These are phyloP conservation scores for Paramyrothecium sp. DNA, from an alignment of 2,329 filamentous ascomycete species.

Conservation along the genomic window DNA sequence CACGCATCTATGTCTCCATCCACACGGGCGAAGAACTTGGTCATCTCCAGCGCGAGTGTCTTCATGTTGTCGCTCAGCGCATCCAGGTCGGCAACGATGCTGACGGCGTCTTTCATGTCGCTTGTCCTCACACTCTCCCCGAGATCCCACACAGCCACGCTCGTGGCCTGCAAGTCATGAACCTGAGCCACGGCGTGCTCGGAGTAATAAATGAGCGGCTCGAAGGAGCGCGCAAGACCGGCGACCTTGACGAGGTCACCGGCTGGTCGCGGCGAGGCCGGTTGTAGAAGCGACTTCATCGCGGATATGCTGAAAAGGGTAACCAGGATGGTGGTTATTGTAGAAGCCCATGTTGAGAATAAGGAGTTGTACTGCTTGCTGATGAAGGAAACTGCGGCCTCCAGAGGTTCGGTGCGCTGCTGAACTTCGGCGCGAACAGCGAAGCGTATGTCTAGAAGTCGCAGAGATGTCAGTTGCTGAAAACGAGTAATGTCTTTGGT, in stretches of 20 bases:
- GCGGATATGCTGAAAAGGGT: slow-evolving; percentile 64
- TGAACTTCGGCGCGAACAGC: slow-evolving; percentile 84
- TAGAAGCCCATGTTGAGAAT: slow-evolving; percentile 68
- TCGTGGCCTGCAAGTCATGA: slow-evolving; percentile 83
- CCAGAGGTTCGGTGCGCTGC: slow-evolving; percentile 81
- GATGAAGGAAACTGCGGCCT: slow-evolving; percentile 65
- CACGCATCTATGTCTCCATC: slow-evolving; percentile 88
- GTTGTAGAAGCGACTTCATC: slow-evolving; percentile 66
- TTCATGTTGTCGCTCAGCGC: slow-evolving; percentile 84
- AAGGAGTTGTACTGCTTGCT: slow-evolving; percentile 57
- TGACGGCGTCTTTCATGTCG: slow-evolving; percentile 85
- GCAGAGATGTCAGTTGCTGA: background rate
- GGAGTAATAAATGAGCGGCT: slow-evolving; percentile 92
- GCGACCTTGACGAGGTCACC: slow-evolving; percentile 86
- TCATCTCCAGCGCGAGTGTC: slow-evolving; percentile 79
- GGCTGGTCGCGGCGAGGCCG: slow-evolving; percentile 48
- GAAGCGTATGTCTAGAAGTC: slow-evolving; percentile 76
- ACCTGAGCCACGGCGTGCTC: slow-evolving; percentile 86
- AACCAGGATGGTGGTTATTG: slow-evolving; percentile 60
- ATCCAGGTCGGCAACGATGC: slow-evolving; percentile 84
- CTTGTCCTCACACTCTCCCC: slow-evolving; percentile 85
- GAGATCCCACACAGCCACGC: slow-evolving; percentile 91
- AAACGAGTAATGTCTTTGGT: background rate
- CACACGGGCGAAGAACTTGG: slow-evolving; percentile 88
- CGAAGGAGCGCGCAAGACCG: slow-evolving; percentile 84